These are phyloP conservation scores for Ceratocystis smalleyi DNA, from an alignment of 2,329 filamentous ascomycete species.

Conservation along the genomic window DNA sequence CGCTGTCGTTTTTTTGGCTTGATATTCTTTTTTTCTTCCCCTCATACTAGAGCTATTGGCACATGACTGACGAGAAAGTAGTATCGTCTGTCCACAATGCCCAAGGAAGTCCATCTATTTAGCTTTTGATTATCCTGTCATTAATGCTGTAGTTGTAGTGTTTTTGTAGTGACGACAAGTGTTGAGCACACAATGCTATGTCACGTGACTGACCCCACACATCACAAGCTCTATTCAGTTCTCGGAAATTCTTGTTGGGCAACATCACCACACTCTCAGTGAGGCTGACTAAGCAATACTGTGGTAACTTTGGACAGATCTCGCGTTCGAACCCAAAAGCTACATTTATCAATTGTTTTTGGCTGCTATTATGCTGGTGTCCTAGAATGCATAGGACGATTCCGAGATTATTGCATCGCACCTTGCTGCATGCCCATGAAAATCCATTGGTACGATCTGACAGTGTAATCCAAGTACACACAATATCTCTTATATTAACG, in stretches of 20 bases:
- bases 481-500: too few species aligned
- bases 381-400: constrained; percentile 22
- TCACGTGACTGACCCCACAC: background rate
- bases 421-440: constrained; percentile 46
- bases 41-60: background rate
- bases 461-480: too few species aligned
- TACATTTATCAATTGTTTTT: background rate
- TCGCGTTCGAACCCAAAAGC: background rate
- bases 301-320: background rate
- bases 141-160: background rate
- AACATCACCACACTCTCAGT: background rate
- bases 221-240: background rate
- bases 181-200: background rate
- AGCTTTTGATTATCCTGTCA: background rate
- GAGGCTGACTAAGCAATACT: too few species aligned
- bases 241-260: background rate
- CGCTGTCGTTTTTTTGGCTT: background rate
- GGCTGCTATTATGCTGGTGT: background rate
- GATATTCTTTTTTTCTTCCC: background rate
- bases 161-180: background rate
- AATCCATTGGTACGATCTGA: constrained; percentile 57
- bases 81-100: background rate
- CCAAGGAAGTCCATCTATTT: background rate
- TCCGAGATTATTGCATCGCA: constrained; percentile 28
- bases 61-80: background rate